These are phyloP conservation scores for Venustampulla echinocandica DNA, from an alignment of 495 filamentous ascomycete genomes.

Conservation along the genomic window DNA sequence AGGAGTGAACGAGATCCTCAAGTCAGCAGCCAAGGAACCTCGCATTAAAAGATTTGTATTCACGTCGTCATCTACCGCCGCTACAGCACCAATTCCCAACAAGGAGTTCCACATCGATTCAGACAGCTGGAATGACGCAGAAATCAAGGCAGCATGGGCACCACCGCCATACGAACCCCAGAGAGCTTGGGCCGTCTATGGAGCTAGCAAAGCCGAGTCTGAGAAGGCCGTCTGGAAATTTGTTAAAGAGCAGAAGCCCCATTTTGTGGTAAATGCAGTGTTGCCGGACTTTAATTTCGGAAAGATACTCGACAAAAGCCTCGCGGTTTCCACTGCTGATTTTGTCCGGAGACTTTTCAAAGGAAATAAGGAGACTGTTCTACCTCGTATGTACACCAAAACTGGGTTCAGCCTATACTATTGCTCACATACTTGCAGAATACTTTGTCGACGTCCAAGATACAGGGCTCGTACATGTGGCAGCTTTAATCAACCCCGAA, in stretches of 20 bases:
- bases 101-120: slow-evolving; percentile 21
- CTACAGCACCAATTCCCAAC: slow-evolving; percentile 25
- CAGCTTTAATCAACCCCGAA: slow-evolving; percentile 33
- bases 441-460: slow-evolving; percentile 43
- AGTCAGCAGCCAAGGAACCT: slow-evolving; percentile 34
- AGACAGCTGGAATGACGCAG: slow-evolving; percentile 42
- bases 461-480: slow-evolving; percentile 36
- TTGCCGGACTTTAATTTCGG: slow-evolving; percentile 35
- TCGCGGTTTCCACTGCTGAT: slow-evolving; percentile 22
- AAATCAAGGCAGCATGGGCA: slow-evolving; percentile 35
- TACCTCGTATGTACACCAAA: slow-evolving; percentile 21
- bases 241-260: slow-evolving; percentile 36
- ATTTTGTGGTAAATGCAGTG: slow-evolving; percentile 40
- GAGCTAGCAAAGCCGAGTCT: slow-evolving; percentile 41
- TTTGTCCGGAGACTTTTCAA: slow-evolving; percentile 24
- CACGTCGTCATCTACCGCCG: slow-evolving; percentile 42
- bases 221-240: slow-evolving; percentile 45
- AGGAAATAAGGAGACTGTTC: slow-evolving; percentile 19
- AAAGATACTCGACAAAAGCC: slow-evolving; percentile 24
- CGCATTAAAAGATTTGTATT: slow-evolving; percentile 43
- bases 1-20: slow-evolving; percentile 32
- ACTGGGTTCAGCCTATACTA: neutral
- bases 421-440: slow-evolving; percentile 23
- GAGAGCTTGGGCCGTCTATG: slow-evolving; percentile 30
- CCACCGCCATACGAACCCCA: slow-evolving; percentile 28